phyloP scores from a whole-genome alignment of 2,329 filamentous ascomycete genomes.

The Phaeosphaeria sp. region DNA sequence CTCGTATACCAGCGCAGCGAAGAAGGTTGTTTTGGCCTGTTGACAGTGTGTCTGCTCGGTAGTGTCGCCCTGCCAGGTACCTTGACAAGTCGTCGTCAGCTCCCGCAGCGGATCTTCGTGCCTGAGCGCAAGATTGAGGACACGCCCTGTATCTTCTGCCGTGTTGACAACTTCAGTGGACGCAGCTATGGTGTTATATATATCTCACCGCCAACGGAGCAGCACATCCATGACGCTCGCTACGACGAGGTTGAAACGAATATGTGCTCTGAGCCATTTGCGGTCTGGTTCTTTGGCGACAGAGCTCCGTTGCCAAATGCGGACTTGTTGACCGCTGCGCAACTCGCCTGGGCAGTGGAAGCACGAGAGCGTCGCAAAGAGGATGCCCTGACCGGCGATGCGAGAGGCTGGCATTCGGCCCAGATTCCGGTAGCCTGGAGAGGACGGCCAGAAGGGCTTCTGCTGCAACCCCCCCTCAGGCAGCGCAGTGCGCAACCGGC shows the following conservation, averaged over 20 bases:
- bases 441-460: conserved; percentile 12
- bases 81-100: not conserved
- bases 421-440: not conserved
- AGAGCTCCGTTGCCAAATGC: conserved; percentile 18
- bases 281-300: conserved; percentile 10
- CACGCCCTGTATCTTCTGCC: not conserved
- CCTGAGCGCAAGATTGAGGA: not conserved
- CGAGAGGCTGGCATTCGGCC: conserved; percentile 10
- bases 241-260: not conserved
- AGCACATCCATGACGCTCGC: not conserved
- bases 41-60: not conserved
- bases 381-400: conserved; percentile 4
- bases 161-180: not conserved
- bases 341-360: conserved; percentile 5
- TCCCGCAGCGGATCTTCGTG: not conserved
- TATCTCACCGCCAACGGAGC: not conserved
- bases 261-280: conserved; percentile 5
- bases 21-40: not conserved
- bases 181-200: not conserved
- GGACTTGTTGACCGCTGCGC: conserved; percentile 13
- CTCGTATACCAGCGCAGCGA: not conserved
- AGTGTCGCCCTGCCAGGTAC: not conserved
- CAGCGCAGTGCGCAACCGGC: conserved; percentile 16
- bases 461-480: conserved; percentile 4
- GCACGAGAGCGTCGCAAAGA: conserved; percentile 2